Percentiles rank a stretch among this genome's conserved stretches.
These are phyloP conservation scores for Comarum palustre DNA, from an alignment of 306 rosid species.

Conservation along the genomic window DNA sequence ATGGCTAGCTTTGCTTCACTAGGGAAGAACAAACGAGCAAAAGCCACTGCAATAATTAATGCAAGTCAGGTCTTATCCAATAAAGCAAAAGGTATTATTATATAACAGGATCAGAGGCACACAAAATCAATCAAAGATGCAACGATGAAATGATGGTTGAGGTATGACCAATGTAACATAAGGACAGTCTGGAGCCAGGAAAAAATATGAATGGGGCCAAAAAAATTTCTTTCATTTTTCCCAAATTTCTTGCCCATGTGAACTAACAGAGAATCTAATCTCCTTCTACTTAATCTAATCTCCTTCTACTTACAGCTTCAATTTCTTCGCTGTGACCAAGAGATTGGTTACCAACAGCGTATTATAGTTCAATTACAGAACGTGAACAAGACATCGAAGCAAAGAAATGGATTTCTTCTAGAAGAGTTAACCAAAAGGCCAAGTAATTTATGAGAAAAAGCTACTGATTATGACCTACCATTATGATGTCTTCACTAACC, in stretches of 20 bases:
- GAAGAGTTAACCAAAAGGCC: neutral
- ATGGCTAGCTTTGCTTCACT: slow-evolving; percentile 45
- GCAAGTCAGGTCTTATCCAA: slow-evolving; percentile 11
- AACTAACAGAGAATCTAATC: too few species aligned
- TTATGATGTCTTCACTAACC: neutral
- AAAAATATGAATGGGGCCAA: too few species aligned
- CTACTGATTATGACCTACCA: neutral
- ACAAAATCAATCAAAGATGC: neutral
- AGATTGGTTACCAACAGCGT: neutral
- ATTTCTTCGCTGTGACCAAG: neutral
- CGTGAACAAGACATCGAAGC: neutral
- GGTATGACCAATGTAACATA: neutral
- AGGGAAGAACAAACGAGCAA: slow-evolving; percentile 49
- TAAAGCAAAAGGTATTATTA: slow-evolving; percentile 1
- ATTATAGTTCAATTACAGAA: neutral
- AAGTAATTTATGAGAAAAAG: neutral
- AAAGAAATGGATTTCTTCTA: neutral
- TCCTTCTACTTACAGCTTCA: neutral
- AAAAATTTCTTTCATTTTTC: too few species aligned
- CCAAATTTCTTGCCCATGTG: too few species aligned
- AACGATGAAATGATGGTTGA: neutral
- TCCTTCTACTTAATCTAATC: too few species aligned
- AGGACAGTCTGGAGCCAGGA: neutral
- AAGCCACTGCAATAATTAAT: slow-evolving; percentile 38
- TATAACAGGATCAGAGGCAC: neutral